Conservation (phyloP, 495 filamentous ascomycete genomes). For the Copromyces sp. region DNA sequence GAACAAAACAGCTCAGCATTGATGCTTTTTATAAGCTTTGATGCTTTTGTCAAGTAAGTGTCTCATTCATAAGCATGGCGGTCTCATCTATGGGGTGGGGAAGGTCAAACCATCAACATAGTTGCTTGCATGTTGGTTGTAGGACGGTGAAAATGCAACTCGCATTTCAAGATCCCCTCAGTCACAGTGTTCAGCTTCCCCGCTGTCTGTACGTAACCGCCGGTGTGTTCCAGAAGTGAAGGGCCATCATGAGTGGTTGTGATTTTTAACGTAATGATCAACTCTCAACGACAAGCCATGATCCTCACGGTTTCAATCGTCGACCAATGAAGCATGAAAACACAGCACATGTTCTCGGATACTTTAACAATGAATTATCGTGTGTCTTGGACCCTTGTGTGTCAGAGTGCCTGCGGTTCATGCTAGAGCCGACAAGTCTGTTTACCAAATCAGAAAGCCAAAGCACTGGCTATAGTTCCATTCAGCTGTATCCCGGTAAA, state of each 20-base stretch:
- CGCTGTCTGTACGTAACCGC: neutral
- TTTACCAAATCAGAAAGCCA: neutral
- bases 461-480: neutral
- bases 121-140: neutral
- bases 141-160: neutral
- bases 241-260: neutral
- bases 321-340: neutral
- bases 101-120: neutral
- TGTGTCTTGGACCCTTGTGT: neutral
- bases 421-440: neutral
- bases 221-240: neutral
- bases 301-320: neutral
- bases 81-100: neutral
- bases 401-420: neutral
- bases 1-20: neutral
- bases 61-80: neutral
- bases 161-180: neutral
- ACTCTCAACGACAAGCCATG: neutral
- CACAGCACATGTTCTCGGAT: neutral
- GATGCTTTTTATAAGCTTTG: neutral
- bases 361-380: neutral
- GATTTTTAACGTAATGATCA: neutral
- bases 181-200: neutral
- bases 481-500: neutral
- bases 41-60: neutral